Conservation (phyloP, 768 basidiomycete genomes). For the Panus rudis region DNA sequence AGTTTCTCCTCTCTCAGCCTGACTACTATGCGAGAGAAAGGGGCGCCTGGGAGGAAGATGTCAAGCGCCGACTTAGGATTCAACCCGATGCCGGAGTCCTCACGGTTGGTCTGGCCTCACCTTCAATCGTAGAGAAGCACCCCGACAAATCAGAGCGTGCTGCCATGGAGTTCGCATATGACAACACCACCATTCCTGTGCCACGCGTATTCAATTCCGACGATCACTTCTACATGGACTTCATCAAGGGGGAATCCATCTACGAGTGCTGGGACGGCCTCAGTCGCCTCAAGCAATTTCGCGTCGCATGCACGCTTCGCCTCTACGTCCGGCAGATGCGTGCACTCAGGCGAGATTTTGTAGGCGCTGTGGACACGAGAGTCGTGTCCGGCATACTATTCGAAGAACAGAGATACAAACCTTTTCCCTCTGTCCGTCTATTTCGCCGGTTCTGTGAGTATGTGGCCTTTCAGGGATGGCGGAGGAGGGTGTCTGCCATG, state of each 20-base stretch:
- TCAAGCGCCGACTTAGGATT: too few relatives aligned
- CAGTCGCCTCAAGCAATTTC: conserved; percentile 9
- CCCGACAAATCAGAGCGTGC: neutral
- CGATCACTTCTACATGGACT: conserved; percentile 10
- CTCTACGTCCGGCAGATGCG: conserved; percentile 13
- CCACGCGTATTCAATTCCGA: conserved; percentile 5
- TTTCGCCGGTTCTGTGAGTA: conserved; percentile 8
- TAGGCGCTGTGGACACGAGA: conserved; percentile 6
- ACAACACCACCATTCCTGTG: conserved; percentile 11
- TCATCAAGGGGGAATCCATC: conserved; percentile 11
- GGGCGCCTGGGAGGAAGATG: too few relatives aligned
- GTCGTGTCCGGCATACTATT: conserved; percentile 7
- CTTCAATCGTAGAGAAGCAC: too few relatives aligned
- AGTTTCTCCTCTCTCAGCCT: too few relatives aligned
- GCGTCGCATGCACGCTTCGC: conserved; percentile 14
- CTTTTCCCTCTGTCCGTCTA: neutral
- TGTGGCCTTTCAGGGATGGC: conserved; percentile 8
- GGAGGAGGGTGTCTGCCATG: neutral
- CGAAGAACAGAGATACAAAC: conserved; percentile 2
- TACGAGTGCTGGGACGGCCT: conserved; percentile 11
- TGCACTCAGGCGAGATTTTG: neutral
- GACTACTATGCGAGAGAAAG: too few relatives aligned
- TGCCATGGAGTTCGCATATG: conserved; percentile 9
- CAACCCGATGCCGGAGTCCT: too few relatives aligned
- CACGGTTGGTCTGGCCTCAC: too few relatives aligned